Base-by-base conservation (phyloP, 495 filamentous ascomycete species). In the Penicillium subrubescens region DNA sequence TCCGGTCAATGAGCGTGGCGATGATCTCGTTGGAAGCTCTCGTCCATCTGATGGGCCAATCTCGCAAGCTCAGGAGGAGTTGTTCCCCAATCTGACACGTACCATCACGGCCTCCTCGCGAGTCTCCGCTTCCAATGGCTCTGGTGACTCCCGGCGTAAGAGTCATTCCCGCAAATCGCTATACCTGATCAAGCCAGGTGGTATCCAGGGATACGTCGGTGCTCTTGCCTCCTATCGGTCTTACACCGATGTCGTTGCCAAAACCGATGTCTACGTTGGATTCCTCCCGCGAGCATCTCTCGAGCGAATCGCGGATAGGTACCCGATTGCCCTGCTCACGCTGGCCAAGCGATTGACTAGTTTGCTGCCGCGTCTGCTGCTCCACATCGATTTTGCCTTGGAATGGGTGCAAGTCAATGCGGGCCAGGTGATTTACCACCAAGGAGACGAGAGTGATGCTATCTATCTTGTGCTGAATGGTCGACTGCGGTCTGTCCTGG, bases 381-480 rank as follows among this genome's bases (percentile, higher is more conserved):
- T 97, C 5, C 96, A 99, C 68, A 97, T 99, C 64, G 95, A 99
- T 73, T 99, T 99, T 73, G 95, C 95, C 8, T 82, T 99, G 3
- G 95, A 99, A 76, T 99, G 96, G 96, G 88, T 97, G 3, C 95
- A 99, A 71, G 93, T 98, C 63, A 90, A 90, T 77, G 92, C 95
- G 5, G 93, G 96, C 5, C 92, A 98, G 71, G 92, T 96, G 11
- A 90, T 99, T 50, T 95, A 95, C 71, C 90, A 96, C 71, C 92
- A 97, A 77, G 89, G 88, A 4, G 94, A 98, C 65, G 95, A 98
- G 63, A 98, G 95, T 73, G 95, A 99, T 76, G 95, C 96, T 14
- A 99, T 99, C 44, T 98, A 99, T 71, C 93, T 99, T 64, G 96
- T 97, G 12, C 82, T 99, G 8, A 99, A 99, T 73, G 95, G 95